A percentile compares a stretch with the other conserved stretches of the same genome.
These are phyloP conservation scores for Coix lacrymajobi DNA, from an alignment of 176 grass and related monocot genomes.

Conservation along the genomic window DNA sequence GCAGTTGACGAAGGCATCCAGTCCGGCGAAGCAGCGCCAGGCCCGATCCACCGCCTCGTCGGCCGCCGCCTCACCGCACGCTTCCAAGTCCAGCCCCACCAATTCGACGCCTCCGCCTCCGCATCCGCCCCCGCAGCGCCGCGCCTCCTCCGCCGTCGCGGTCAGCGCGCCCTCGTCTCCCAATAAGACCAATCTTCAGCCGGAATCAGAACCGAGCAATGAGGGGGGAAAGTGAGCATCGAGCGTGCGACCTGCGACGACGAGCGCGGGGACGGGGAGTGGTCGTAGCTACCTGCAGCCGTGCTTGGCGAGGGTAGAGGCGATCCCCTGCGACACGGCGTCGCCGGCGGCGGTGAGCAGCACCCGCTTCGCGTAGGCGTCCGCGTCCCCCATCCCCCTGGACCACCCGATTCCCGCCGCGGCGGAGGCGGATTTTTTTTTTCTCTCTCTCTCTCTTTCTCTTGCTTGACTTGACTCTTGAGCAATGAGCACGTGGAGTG, in stretches of 20 bases:
- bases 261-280: neutral
- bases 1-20: constrained; percentile 75
- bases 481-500: too few species aligned
- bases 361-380: constrained; percentile 50
- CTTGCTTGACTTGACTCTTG: too few species aligned
- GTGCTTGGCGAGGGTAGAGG: constrained; percentile 52
- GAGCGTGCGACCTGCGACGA: neutral
- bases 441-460: too few species aligned
- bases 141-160: constrained; percentile 26
- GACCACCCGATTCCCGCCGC: neutral
- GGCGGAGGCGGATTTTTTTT: neutral
- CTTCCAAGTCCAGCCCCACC: constrained; percentile 55
- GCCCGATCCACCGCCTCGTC: constrained; percentile 52
- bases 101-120: constrained; percentile 22
- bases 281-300: constrained; percentile 50
- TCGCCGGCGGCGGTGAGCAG: constrained; percentile 66
- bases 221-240: neutral
- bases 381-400: constrained; percentile 38
- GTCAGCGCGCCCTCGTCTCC: constrained; percentile 52
- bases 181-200: constrained; percentile 55
- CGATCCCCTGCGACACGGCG: constrained; percentile 66
- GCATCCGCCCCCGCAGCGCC: neutral
- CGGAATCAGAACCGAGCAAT: neutral
- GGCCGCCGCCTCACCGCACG: constrained; percentile 49
- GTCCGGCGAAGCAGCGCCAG: constrained; percentile 46